Base-by-base conservation (phyloP, 108 stramenopile species). In the Stephanodiscus minutulus region DNA sequence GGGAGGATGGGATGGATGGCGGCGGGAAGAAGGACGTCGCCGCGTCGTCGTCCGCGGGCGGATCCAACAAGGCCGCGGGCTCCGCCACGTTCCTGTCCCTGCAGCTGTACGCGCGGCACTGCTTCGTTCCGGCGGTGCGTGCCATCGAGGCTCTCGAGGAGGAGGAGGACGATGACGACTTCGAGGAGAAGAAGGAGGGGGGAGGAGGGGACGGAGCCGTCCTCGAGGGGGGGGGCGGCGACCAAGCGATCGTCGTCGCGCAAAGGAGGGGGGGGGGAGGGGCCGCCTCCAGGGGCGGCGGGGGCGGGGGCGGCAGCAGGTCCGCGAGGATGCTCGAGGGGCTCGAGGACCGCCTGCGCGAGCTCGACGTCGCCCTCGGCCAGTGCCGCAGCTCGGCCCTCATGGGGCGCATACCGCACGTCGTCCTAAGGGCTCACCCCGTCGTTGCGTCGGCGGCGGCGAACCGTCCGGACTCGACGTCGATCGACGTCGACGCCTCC, bases 71-170 rank as follows among this genome's bases (percentile, higher is more conserved):
- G 17, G 72, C 18, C 31, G 36, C 12, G 20, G 47, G 74, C 2
- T 77, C 76, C 24, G 72, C 64, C 46, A 77, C 79, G 24, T 77
- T 84, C 31, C 67, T 75, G 6, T 71, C 89, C 5, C 60, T 93
- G 58, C 89, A 91, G 59, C 59, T 89, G 44, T 91, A 88, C 72
- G 88, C 92, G 2, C 78, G 89, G 2, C 88, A 93, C 64, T 83
- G 87, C 73, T 93, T 93, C 59, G 70, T 87, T 47, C 92, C 92
- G 17, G 86, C 92, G 46, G 79, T 93, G 11, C 80, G 77, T 27
- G 74, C 81, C 35, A 74, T 80, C 35, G 69, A 75, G 27, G 80
- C 79, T 0, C 21, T 75, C 61, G 72, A 73, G 24, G 29, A 61
- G 5, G 76, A 70, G 54, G 73, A 74, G 15, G 59, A 72, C n/a